A percentile compares a stretch with the other conserved stretches of the same genome.
These are phyloP conservation scores for Alternaria sp. DNA, from an alignment of 2,329 filamentous ascomycete genomes.

Conservation along the genomic window DNA sequence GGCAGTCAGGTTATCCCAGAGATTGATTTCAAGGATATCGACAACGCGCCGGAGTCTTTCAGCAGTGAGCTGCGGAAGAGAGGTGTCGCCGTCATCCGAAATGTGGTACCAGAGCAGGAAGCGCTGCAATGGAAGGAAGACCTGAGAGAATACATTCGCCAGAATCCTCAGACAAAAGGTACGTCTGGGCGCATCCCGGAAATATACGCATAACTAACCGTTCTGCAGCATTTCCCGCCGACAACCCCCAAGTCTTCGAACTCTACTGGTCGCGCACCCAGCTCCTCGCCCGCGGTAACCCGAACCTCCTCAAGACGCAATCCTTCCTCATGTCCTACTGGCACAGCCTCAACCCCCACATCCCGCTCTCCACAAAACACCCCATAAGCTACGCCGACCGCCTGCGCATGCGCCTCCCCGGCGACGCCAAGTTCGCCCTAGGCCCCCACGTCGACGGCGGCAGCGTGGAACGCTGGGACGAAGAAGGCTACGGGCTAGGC, in stretches of 20 bases:
- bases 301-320: constrained; percentile 55
- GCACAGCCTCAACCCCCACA: constrained; percentile 53
- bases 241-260: constrained; percentile 59
- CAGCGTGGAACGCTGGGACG: constrained; percentile 59
- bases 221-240: constrained; percentile 52
- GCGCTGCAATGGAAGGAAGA: constrained; percentile 54
- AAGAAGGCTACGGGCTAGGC: constrained; percentile 66
- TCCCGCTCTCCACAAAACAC: constrained; percentile 53
- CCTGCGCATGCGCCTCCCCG: constrained; percentile 61
- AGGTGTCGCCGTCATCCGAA: constrained; percentile 56
- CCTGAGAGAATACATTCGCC: constrained; percentile 52
- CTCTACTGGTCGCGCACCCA: constrained; percentile 59
- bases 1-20: constrained; percentile 54
- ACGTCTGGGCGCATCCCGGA: background rate
- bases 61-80: constrained; percentile 64
- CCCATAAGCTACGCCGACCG: constrained; percentile 58
- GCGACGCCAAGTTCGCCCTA: constrained; percentile 58
- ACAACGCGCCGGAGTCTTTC: constrained; percentile 61
- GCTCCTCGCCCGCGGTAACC: constrained; percentile 55
- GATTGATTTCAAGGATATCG: constrained; percentile 56
- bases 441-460: constrained; percentile 65
- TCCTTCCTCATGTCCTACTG: constrained; percentile 58
- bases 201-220: constrained; percentile 9
- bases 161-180: constrained; percentile 55
- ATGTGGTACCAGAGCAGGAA: constrained; percentile 53